phyloP scores from a whole-genome alignment of 2,329 filamentous ascomycete species.

The Talaromyces sp. region DNA sequence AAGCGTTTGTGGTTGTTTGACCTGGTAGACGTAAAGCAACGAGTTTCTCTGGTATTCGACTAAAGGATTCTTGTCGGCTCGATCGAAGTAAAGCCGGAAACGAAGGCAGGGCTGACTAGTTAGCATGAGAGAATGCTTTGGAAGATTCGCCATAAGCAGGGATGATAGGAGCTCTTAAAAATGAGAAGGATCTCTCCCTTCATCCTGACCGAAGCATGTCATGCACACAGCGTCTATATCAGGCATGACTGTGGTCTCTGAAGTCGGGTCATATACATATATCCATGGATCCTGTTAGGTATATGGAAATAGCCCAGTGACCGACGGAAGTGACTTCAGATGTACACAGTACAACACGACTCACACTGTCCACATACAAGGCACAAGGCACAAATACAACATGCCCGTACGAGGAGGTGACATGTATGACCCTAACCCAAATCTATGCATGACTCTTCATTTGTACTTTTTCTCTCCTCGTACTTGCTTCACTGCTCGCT shows the following conservation, averaged over 20 bases:
- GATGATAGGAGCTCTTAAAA: neutral
- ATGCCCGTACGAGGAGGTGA: neutral
- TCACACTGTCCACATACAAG: neutral
- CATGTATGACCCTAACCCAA: neutral
- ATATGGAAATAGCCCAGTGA: constrained; percentile 1
- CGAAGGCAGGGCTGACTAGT: constrained; percentile 7
- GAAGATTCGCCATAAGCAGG: neutral
- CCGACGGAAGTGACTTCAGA: constrained; percentile 5
- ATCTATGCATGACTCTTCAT: neutral
- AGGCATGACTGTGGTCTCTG: constrained; percentile 5
- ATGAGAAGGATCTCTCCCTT: neutral
- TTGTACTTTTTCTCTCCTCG: neutral
- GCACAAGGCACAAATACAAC: neutral
- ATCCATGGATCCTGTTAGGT: neutral
- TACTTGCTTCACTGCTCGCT: neutral
- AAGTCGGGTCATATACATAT: neutral
- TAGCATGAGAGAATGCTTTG: neutral
- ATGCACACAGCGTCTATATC: neutral
- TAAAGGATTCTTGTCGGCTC: neutral
- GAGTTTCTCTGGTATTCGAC: neutral
- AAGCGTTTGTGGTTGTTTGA: neutral
- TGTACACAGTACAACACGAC: neutral
- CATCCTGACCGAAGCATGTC: neutral
- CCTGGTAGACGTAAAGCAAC: neutral
- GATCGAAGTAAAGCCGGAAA: too few species aligned